Base-by-base conservation (phyloP, 2,329 filamentous ascomycete species). In the Neonectria ditissima region DNA sequence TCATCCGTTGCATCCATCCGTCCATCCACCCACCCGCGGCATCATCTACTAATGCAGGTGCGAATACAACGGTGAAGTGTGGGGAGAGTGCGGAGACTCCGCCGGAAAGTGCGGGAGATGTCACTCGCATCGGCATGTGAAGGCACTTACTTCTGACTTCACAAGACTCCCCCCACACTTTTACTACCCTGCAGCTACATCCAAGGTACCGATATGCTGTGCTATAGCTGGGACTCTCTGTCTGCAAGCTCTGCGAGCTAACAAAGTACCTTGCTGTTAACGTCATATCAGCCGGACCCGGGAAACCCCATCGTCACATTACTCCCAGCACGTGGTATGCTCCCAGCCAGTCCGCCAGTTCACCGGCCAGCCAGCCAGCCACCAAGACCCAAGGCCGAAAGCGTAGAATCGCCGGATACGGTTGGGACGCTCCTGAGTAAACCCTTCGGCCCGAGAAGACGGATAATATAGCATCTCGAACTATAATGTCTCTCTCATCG, bases 71-170 rank as follows among this genome's bases (percentile, higher is more conserved):
- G 9, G 43, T 43, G 20, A n/a, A 52, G 30, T 39, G 50, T 39
- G 50, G 50, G 50, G 50, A 39, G 32, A 47, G 22, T 41, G 37
- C 37, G 37, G 37, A 41, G n/a, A 41, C 37, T 41, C 37, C 37
- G 37, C 37, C n/a, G 37, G n/a, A 41, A 9, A 41, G 37, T 20
- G n/a, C 44, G 24, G 56, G 48, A 51, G 56, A 47, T 30, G 48
- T 30, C 50, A 39, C 30, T 45, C 22, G 26, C 56, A 54, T 59
- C 56, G 56, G 56, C 56, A 59, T 59, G 56, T 59, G 56, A 59
- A 54, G 48, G 48, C 4, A 51, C 37, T 41, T 18, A 51, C 37
- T 41, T 18, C 3, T 39, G 37, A 34, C 14, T 26, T 26, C 11
- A 28, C n/a, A n/a, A 14, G 48, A 18, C 30, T 39, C 47, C 55